Evolutionary conservation across 2,329 filamentous ascomycete species (phyloP).

Genomic region (Penicillium sp.): DNA sequence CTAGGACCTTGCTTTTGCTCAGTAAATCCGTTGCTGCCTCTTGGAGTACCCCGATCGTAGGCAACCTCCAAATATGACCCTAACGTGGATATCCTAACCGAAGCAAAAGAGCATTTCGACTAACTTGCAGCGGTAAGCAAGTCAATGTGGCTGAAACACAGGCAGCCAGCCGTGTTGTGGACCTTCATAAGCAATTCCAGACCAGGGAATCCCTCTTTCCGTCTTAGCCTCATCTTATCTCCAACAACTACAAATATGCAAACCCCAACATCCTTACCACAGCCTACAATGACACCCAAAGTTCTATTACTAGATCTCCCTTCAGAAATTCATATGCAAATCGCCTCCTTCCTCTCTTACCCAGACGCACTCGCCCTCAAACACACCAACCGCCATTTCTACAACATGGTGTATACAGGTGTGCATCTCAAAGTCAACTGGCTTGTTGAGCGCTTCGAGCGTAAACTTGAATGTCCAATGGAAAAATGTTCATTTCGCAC

Average conservation of each 20-base stretch:
- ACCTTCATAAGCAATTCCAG: not conserved
- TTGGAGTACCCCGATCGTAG: not conserved
- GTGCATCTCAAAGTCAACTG: slow-evolving; percentile 66
- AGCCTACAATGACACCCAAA: not conserved
- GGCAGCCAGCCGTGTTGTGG: not conserved
- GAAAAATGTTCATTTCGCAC: slow-evolving; percentile 44
- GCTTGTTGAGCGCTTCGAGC: slow-evolving; percentile 63
- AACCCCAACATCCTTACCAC: not conserved
- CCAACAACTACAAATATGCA: not conserved
- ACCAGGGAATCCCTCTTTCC: not conserved
- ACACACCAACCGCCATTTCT: slow-evolving; percentile 64
- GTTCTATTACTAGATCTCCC: slow-evolving; percentile 54
- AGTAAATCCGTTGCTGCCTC: not conserved
- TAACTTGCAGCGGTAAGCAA: not conserved
- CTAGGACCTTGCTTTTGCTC: not conserved
- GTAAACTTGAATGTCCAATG: slow-evolving; percentile 67
- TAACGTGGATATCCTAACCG: not conserved
- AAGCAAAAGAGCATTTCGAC: not conserved
- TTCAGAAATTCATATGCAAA: slow-evolving; percentile 65
- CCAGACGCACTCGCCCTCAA: slow-evolving; percentile 71
- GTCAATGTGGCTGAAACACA: not conserved
- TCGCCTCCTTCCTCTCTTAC: slow-evolving; percentile 62
- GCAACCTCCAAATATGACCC: not conserved
- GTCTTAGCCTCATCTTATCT: not conserved
- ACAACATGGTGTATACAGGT: slow-evolving; percentile 64